A percentile compares a stretch with the other conserved stretches of the same genome.
Evolutionary conservation across 495 filamentous ascomycete genomes (phyloP).

Genomic region (Neurospora africana): DNA sequence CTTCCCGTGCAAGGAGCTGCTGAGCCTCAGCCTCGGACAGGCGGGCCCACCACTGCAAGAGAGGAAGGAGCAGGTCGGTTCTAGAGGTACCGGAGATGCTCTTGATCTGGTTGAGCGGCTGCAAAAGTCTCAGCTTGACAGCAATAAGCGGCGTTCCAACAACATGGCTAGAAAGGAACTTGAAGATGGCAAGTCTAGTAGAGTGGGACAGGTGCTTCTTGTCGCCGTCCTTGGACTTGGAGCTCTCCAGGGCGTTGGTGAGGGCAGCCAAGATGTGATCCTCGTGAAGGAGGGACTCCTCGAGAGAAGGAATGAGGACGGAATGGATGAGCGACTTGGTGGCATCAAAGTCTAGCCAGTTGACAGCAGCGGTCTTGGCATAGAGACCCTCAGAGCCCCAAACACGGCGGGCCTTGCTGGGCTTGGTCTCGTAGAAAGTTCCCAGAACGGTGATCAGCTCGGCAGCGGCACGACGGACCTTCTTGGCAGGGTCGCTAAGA

Average conservation of each 20-base stretch:
- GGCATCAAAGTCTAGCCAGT: slow-evolving; percentile 50
- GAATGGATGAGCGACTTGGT: slow-evolving; percentile 48
- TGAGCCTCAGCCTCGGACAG: slow-evolving; percentile 30
- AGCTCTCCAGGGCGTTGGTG: slow-evolving; percentile 44
- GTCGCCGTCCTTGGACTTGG: slow-evolving; percentile 29
- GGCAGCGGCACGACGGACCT: slow-evolving; percentile 64
- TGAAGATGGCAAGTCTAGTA: slow-evolving; percentile 51
- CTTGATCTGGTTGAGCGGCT: slow-evolving; percentile 56
- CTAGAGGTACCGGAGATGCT: slow-evolving; percentile 57
- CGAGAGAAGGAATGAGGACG: slow-evolving; percentile 57
- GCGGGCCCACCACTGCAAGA: slow-evolving; percentile 54
- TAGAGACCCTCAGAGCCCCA: slow-evolving; percentile 36
- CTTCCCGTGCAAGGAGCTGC: slow-evolving; percentile 37
- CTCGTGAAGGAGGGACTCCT: slow-evolving; percentile 72
- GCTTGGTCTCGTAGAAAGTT: slow-evolving; percentile 10
- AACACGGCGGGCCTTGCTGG: slow-evolving; percentile 7
- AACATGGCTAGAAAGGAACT: slow-evolving; percentile 67
- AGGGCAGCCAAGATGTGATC: slow-evolving; percentile 51
- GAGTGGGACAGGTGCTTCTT: slow-evolving; percentile 52
- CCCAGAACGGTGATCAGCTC: slow-evolving; percentile 45
- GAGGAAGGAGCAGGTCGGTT: slow-evolving; percentile 57
- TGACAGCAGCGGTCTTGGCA: slow-evolving; percentile 38
- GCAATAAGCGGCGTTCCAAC: slow-evolving; percentile 52
- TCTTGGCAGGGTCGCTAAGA: slow-evolving; percentile 60
- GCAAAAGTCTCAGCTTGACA: slow-evolving; percentile 59